Base-by-base conservation (phyloP, 2,329 filamentous ascomycete genomes). In the Xylariaceae sp. region DNA sequence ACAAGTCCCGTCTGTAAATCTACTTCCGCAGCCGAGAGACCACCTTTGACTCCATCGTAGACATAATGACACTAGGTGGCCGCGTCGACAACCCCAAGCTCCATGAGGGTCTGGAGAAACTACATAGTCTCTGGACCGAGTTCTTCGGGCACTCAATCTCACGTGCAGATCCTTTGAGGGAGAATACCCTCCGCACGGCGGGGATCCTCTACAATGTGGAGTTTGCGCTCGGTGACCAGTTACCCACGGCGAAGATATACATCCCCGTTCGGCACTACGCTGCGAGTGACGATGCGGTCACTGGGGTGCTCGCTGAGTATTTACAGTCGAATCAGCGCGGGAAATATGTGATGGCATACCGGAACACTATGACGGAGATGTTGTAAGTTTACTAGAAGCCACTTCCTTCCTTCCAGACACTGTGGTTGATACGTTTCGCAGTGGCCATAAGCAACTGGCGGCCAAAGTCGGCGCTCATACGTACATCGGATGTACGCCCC, bases 181-280 rank as follows among this genome's bases (percentile, higher is more conserved):
- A 50, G 31, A 38, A 42, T 14, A 12, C 10, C 11, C 54, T 54
- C 39, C 54, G 54, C 9, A 54, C 54, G 2, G 54, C 54, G 5
- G 55, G 55, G 4, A 53, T 58, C 16, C 49, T 55, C 2, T 58
- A 55, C 42, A 55, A 58, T 17, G 50, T 55, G 2, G 53, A 55
- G 19, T 55, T 58, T 22, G 45, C 33, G 16, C 17, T 48, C 6
- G 53, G 45, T 10, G 50, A 53, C 36, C 10, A 28, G 5, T 46
- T 14, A 2, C 55, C 53, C 4, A 42, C 44, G 1, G 47, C 40
- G 16, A 58, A 58, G 22, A 13, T 53, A 2, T 58, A 58, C 18
- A n/a, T 58, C 1, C 55, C 55, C 2, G 53, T 55, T n/a, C 55
- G 55, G 1, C 55, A 58, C 50, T 58, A 58, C 31, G 38, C 53